Base-by-base conservation (phyloP, 306 rosid species). In the Sophora flavescens region DNA sequence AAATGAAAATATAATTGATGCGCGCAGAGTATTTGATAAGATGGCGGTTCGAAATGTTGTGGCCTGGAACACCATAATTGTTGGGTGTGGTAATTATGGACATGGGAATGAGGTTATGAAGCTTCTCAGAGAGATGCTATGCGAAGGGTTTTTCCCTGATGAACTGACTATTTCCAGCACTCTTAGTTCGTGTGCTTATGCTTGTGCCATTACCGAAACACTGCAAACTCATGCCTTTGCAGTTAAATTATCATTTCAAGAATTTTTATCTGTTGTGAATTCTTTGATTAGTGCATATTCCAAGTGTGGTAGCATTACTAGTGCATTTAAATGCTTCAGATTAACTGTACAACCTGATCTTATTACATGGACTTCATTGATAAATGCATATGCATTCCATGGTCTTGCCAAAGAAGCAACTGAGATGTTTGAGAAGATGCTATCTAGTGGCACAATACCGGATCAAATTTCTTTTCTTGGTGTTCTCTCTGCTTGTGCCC, bases 351-450 rank as follows among this genome's bases (percentile, higher is more conserved):
- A 86, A 63, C 93, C 90, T 35, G 90, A 90, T 83, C 59, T 83
- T 47, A 78, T 93, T 53, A 84, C 98, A 5, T 90, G 93, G 94
- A 93, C 97, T 71, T 91, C 96, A 47, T 59, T 88, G 74, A 77
- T 91, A 77, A 83, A 70, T 54, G 91, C 93, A 70, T 88, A 78
- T 85, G 93, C 93, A 62, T 87, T 89, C 64, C 97, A 89, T 76
- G 91, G 96, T 69, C 84, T 87, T 79, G 90, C 91, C 75, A 59
- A 62, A 67, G 82, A 88, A 81, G 93, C 98, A 10, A 69, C 56
- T 3, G 75, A 72, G 68, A 67, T 75, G 44, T 91, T 93, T 35
- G 94, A 90, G 79, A 87, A 84, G 78, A 93, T 91, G 92, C 50
- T 86, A 77, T 79, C 86, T 16, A 13, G 35, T 70, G 93, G 86